Evolutionary conservation across 2,329 filamentous ascomycete species (phyloP).

Genomic region (Thielaviopsis punctulata): DNA sequence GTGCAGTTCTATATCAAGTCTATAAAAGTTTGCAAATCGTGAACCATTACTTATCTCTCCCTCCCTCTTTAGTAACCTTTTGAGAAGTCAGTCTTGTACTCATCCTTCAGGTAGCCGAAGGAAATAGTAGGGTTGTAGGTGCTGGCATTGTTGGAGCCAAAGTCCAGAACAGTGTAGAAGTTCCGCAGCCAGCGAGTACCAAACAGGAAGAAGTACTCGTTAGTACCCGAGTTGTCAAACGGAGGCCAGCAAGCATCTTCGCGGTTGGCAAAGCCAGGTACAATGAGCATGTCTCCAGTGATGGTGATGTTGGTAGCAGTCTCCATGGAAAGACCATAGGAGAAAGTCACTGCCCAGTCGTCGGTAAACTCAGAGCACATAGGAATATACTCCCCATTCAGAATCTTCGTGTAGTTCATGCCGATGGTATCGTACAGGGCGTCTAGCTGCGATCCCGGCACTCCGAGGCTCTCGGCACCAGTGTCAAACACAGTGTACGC

Average conservation of each 20-base stretch:
- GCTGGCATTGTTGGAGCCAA: conserved; percentile 13
- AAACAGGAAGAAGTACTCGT: conserved; percentile 18
- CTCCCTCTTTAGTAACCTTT: not conserved
- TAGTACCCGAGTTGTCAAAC: conserved; percentile 15
- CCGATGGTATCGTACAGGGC: conserved; percentile 20
- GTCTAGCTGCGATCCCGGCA: conserved; percentile 16
- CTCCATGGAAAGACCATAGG: conserved; percentile 15
- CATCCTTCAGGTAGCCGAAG: conserved; percentile 15
- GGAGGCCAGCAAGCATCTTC: conserved; percentile 22
- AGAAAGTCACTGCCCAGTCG: conserved; percentile 19
- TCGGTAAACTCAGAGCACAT: conserved; percentile 22
- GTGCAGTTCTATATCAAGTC: no score
- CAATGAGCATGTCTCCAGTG: conserved; percentile 18
- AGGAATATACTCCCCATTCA: conserved; percentile 17
- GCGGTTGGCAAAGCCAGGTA: conserved; percentile 19
- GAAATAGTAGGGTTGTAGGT: conserved; percentile 13
- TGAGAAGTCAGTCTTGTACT: conserved; percentile 1
- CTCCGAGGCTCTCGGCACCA: conserved; percentile 16
- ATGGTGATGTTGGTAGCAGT: conserved; percentile 17
- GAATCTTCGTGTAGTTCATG: conserved; percentile 20
- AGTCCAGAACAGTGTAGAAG: conserved; percentile 21
- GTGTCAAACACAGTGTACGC: conserved; percentile 19
- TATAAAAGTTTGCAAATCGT: not conserved
- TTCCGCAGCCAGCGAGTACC: conserved; percentile 17
- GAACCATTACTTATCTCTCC: not conserved